Evolutionary conservation across 352 stramenopile genomes (phyloP).

Genomic region (Globisporangium solare): DNA sequence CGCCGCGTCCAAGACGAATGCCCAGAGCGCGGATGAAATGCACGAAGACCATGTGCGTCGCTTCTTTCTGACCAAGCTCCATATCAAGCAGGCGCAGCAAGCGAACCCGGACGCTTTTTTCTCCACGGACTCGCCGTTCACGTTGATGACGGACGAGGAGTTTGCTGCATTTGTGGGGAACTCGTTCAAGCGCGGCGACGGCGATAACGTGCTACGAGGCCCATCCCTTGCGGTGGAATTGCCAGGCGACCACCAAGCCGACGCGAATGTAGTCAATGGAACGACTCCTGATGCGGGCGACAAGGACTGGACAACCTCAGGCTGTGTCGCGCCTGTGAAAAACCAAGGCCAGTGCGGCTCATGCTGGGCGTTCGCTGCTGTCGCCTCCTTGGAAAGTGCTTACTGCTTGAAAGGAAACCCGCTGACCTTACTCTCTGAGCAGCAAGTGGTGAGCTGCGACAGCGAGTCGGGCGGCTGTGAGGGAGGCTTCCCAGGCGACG

Average conservation of each 20-base stretch:
- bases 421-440: slow-evolving; percentile 87
- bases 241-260: neutral
- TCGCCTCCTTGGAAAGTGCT: slow-evolving; percentile 89
- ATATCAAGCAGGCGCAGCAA: slow-evolving; percentile 41
- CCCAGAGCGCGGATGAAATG: slow-evolving; percentile 9
- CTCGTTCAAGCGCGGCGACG: slow-evolving; percentile 28
- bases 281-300: slow-evolving; percentile 12
- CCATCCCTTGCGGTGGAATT: neutral
- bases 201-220: neutral
- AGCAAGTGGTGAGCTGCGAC: slow-evolving; percentile 92
- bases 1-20: slow-evolving; percentile 5
- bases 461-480: slow-evolving; percentile 78
- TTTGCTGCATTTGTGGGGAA: slow-evolving; percentile 47
- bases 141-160: slow-evolving; percentile 66
- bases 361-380: slow-evolving; percentile 97
- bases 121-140: slow-evolving; percentile 64
- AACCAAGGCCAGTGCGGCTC: slow-evolving; percentile 96
- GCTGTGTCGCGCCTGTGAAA: slow-evolving; percentile 79
- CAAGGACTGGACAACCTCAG: slow-evolving; percentile 60
- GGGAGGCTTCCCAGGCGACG: slow-evolving; percentile 87
- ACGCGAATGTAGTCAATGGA: slow-evolving; percentile 3
- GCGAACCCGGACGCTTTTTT: slow-evolving; percentile 59
- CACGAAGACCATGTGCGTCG: slow-evolving; percentile 46
- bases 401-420: slow-evolving; percentile 73
- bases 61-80: slow-evolving; percentile 59